Conservation (phyloP, 2,329 filamentous ascomycete genomes). For the Colletotrichum chlorophyti region DNA sequence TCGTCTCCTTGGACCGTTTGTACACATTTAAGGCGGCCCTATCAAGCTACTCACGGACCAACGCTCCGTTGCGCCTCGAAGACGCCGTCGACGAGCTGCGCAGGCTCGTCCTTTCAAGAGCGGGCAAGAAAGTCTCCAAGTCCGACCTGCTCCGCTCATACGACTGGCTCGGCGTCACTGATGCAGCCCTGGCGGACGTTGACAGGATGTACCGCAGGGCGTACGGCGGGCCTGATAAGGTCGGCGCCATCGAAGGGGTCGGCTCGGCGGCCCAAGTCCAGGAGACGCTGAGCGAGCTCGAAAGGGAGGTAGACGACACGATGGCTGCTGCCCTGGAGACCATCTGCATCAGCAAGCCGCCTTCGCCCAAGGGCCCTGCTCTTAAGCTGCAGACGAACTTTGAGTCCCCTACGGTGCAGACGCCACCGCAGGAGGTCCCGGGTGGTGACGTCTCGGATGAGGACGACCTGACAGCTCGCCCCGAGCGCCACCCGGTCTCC, state of each 20-base stretch:
- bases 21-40: slow-evolving; percentile 71
- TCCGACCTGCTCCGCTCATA: slow-evolving; percentile 62
- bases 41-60: slow-evolving; percentile 59
- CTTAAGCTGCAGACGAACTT: slow-evolving; percentile 55
- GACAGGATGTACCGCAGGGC: slow-evolving; percentile 62
- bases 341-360: slow-evolving; percentile 23
- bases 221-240: slow-evolving; percentile 57
- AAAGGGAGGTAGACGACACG: slow-evolving; percentile 9
- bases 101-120: slow-evolving; percentile 61
- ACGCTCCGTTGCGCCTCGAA: slow-evolving; percentile 55
- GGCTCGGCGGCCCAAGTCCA: slow-evolving; percentile 32
- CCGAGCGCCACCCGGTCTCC: slow-evolving; percentile 36
- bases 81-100: slow-evolving; percentile 69
- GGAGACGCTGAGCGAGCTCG: slow-evolving; percentile 18
- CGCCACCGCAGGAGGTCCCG: background rate
- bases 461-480: slow-evolving; percentile 47
- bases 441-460: slow-evolving; percentile 38
- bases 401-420: slow-evolving; percentile 27
- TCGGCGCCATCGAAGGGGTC: slow-evolving; percentile 54
- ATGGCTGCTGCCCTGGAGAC: slow-evolving; percentile 14
- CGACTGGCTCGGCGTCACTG: slow-evolving; percentile 61
- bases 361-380: slow-evolving; percentile 33
- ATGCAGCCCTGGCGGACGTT: slow-evolving; percentile 58
- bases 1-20: slow-evolving; percentile 66
- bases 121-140: slow-evolving; percentile 55